Evolutionary conservation across 345 rosid species (phyloP), one percentile per base, ranked within the genome.

Genomic region (Salix viminalis): DNA sequence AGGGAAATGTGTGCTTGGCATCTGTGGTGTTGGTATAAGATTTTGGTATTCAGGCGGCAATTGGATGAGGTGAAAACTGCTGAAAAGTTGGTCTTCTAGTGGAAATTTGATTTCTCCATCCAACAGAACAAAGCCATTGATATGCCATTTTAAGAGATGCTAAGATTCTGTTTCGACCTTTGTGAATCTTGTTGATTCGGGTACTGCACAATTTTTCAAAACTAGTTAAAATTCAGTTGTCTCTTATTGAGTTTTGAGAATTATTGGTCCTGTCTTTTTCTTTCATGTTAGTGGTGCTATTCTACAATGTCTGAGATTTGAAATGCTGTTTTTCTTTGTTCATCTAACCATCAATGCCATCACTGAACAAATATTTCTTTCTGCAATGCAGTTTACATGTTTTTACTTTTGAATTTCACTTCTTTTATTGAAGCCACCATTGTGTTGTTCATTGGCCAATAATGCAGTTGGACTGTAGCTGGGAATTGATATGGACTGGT

Each of bases 401-500:
- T 42, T 67, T 67, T 75, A 42, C 42, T 39, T 50, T 23, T 21
- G 12, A 69, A 65, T 36, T 24, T 71, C 19, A 36, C 72, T 69
- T 26, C 46, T 69, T 50, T 60, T 60, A 21, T 28, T 77, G 60
- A 67, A 69, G 62, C 13, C 52, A 70, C 42, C 34, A 14, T 66
- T 74, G 30, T 62, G 54, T 52, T 74, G 18, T 37, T 75, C 24
- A 32, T 76, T 83, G 76, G 71, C 34, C 41, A 66, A 56, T 72
- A 26, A 67, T 88, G 87, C 92, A 92, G 99, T 77, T 87, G 71
- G 81, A 83, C 75, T 74, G 75, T 67, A 90, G 93, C 76, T 93
- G 97, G 99, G 92, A 89, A 56, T 80, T 82, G 76, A 85, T 93
- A 77, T 95, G 99, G 99, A 87, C 81, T 80, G 83, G 83, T 82